Evolutionary conservation across 2,329 filamentous ascomycete species (phyloP).

Genomic region (Aspergillus sp.): DNA sequence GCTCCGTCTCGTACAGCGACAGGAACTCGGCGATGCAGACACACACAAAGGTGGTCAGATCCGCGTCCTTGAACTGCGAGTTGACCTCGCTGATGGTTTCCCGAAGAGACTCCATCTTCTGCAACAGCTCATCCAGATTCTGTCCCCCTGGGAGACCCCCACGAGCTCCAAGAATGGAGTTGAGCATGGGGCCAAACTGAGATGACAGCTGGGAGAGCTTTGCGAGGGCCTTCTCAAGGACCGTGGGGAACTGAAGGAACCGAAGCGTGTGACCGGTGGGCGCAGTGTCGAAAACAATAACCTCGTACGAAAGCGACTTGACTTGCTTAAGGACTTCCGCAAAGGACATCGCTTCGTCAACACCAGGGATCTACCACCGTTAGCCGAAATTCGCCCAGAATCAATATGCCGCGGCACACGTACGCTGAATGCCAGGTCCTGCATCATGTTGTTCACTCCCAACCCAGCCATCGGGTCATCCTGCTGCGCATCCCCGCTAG

Average conservation of each 20-base stretch:
- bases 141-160: conserved; percentile 85
- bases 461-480: conserved; percentile 66
- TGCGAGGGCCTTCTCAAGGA: conserved; percentile 96
- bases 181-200: conserved; percentile 94
- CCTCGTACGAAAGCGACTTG: conserved; percentile 97
- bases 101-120: conserved; percentile 90
- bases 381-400: background rate
- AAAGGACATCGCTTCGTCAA: conserved; percentile 99
- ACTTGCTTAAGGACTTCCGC: conserved; percentile 99
- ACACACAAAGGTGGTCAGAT: conserved; percentile 94
- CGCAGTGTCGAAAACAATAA: conserved; percentile 98
- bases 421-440: conserved; percentile 93
- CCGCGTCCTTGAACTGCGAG: conserved; percentile 94
- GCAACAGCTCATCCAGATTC: conserved; percentile 84
- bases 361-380: conserved; percentile 81
- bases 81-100: conserved; percentile 96
- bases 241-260: conserved; percentile 96
- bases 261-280: conserved; percentile 97
- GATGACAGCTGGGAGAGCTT: conserved; percentile 91
- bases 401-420: conserved; percentile 8
- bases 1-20: conserved; percentile 95
- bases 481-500: conserved; percentile 64
- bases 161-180: conserved; percentile 78
- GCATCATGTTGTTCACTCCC: conserved; percentile 92
- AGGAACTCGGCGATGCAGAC: conserved; percentile 98